Evolutionary conservation across 805 yeast species (phyloP), one percentile per base, ranked within the genome.

Genomic region (Zygoascus tannicola): DNA sequence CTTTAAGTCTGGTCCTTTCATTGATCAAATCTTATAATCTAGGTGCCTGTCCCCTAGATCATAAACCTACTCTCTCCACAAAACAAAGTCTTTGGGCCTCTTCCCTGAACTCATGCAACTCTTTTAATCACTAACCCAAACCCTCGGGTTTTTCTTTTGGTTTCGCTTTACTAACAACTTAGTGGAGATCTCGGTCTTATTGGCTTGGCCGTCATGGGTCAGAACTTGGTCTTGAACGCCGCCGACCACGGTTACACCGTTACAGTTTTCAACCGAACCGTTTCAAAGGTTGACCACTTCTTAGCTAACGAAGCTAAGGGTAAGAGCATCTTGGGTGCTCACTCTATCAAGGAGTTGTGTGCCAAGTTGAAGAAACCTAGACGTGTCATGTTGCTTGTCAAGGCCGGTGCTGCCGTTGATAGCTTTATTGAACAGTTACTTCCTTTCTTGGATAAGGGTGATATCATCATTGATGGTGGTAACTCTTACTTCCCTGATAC

Each of bases 141-240:
- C n/a, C 23, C 20, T 15, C 23, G 12, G 36, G 36, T 33, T 15
- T 10, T 12, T 10, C 12, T 12, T 8, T 33, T 33, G 36, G 32
- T 14, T 28, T 28, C 32, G 14, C n/a, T n/a, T n/a, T n/a, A n/a
- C n/a, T n/a, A n/a, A n/a, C n/a, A n/a, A n/a, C 30, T 26, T 26
- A 26, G 44, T 28, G 46, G 44, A 76, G 98, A 90, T 81, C 80
- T 90, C 69, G 98, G 97, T 70, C 85, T 90, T 68, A 88, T 92
- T 64, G 98, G 98, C 67, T 78, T 90, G 78, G 98, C 98, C 82
- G 98, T 90, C 57, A 90, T 90, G 98, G 98, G 98, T 71, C 65
- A 68, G 76, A 90, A 90, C 79, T 75, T 90, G 77, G 86, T 90
- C 67, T 77, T 90, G 56, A 90, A 90, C 71, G 94, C 94, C 63